Base-by-base conservation (phyloP, 176 grass and related monocot species). In the Zea luxurians region DNA sequence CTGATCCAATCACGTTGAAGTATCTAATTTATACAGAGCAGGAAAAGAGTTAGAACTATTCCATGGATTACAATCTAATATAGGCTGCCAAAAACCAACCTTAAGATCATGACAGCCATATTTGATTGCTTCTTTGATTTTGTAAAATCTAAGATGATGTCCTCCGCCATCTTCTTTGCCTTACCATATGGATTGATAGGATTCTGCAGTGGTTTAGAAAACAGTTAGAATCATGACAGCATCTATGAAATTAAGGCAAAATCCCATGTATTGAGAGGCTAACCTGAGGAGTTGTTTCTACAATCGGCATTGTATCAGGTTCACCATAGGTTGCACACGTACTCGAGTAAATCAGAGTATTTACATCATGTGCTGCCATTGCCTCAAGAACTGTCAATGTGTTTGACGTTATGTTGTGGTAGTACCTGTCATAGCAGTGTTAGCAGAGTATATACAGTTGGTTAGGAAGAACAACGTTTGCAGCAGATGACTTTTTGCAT, bases 261-360 rank as follows among this genome's bases (percentile, higher is more conserved):
- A 84, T 0, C 9, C 43, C 52, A 65, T 58, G 40, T 13, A 66
- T 76, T 20, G 6, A 83, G 66, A 65, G 46, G 13, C 35, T 59
- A 86, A 94, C 95, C 91, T 97, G 95, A 85, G 91, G 89, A 67
- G 91, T 97, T 79, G 20, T 64, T 94, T 98, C 95, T 60, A 76
- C 86, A 73, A 98, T 98, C 17, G 95, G 95, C 91, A 94, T 98
- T 38, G 87, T 94, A 64, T 94, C 87, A 71, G 95, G 95, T 85
- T 98, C 91, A 61, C 95, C 95, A n/a, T 94, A 98, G 68, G 95
- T 98, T 52, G 95, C 95, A 87, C 95, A 98, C 40, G 95, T 98
- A 69, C 95, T 98, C 3, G 91, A 97, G 64, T 97, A 97, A 78
- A 97, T 94, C 42, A 97, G 77, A 82, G 94, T 94, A 80, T 90